These are phyloP conservation scores for Suhomyces tanzawaensis DNA, from an alignment of 805 yeast species.

Conservation along the genomic window DNA sequence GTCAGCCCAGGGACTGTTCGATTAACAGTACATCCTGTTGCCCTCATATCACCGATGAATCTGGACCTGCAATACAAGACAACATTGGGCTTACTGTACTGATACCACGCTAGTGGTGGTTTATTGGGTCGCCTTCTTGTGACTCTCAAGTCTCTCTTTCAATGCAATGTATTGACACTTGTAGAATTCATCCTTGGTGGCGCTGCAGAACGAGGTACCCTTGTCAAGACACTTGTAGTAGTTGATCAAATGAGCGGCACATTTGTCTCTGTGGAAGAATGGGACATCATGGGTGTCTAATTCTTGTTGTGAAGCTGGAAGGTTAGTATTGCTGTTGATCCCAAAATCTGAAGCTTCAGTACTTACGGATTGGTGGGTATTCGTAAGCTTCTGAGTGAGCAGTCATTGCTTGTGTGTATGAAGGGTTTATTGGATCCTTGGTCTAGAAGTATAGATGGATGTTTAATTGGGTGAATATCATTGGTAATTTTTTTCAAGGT, in stretches of 20 bases:
- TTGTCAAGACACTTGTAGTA: constrained; percentile 44
- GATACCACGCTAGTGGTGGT: too few relatives aligned
- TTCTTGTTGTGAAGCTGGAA: constrained; percentile 25
- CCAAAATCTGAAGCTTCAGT: background rate
- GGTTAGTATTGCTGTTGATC: constrained; percentile 6
- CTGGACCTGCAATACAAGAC: too few relatives aligned
- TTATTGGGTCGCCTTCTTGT: constrained; percentile 3
- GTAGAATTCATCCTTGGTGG: constrained; percentile 42
- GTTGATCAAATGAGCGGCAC: constrained; percentile 42
- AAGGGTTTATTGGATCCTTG: background rate
- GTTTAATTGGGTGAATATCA: constrained; percentile 8
- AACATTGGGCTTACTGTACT: too few relatives aligned
- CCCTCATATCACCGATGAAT: too few relatives aligned
- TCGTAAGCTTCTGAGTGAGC: constrained; percentile 13
- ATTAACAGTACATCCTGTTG: too few relatives aligned
- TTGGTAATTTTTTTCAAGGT: constrained; percentile 9
- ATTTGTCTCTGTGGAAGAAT: constrained; percentile 42
- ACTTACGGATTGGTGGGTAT: constrained; percentile 16
- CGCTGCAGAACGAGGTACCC: constrained; percentile 40
- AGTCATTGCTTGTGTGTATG: constrained; percentile 7
- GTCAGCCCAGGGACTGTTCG: too few relatives aligned
- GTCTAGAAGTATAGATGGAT: too few relatives aligned
- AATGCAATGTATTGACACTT: constrained; percentile 43
- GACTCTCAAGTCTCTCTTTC: constrained; percentile 36
- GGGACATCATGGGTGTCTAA: constrained; percentile 43